Conservation (phyloP, 2,329 filamentous ascomycete genomes). For the Hymenotorrendiella dingleyae region DNA sequence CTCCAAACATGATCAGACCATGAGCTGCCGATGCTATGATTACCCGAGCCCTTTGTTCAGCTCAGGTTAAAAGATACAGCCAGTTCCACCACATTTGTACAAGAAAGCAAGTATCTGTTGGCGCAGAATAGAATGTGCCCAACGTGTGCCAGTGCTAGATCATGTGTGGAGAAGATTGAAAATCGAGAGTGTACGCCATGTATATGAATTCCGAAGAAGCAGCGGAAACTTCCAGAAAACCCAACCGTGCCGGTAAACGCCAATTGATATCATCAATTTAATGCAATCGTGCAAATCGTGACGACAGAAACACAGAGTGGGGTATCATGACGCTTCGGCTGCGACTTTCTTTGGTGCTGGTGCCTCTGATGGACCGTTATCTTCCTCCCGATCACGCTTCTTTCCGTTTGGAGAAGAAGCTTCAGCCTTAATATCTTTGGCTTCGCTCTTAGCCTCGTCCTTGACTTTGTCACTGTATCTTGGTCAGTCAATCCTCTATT, state of each 20-base stretch:
- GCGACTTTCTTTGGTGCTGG: slow-evolving; percentile 59
- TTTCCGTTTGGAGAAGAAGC: slow-evolving; percentile 12
- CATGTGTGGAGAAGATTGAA: too few species aligned
- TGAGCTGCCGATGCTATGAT: too few species aligned
- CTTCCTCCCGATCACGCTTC: slow-evolving; percentile 18
- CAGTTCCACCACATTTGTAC: too few species aligned
- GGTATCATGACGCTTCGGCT: slow-evolving; percentile 24
- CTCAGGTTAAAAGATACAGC: too few species aligned
- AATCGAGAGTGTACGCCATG: neutral
- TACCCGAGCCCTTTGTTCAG: too few species aligned
- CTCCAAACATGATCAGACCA: too few species aligned
- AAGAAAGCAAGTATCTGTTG: too few species aligned
- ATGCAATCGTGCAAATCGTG: slow-evolving; percentile 5
- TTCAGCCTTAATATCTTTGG: slow-evolving; percentile 2
- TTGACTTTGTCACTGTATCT: slow-evolving; percentile 9
- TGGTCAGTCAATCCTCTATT: slow-evolving; percentile 10
- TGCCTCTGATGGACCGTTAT: slow-evolving; percentile 31
- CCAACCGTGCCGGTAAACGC: slow-evolving; percentile 11
- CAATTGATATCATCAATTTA: slow-evolving; percentile 11
- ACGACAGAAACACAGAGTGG: slow-evolving; percentile 10
- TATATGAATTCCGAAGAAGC: neutral
- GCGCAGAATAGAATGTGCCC: too few species aligned
- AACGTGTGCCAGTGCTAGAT: too few species aligned
- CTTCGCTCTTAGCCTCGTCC: slow-evolving; percentile 10
- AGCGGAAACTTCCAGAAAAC: neutral